Conservation (phyloP, 345 rosid genomes). For the Euphorbia peplus region DNA sequence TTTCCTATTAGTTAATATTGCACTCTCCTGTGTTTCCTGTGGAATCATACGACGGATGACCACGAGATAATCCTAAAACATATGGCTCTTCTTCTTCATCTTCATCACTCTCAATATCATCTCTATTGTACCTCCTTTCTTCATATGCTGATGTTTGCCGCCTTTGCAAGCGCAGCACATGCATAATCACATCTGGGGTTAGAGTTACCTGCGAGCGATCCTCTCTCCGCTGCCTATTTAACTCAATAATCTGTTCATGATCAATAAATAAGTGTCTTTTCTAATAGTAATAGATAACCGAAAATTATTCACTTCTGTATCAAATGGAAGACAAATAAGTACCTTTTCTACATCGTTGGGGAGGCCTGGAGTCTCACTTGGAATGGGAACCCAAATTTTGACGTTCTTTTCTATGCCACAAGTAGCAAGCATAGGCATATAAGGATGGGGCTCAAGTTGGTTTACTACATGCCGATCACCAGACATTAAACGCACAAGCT, state of each 20-base stretch:
- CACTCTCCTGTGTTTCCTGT: slow-evolving; percentile 25
- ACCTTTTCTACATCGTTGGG: slow-evolving; percentile 50
- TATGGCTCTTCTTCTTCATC: slow-evolving; percentile 32
- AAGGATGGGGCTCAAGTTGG: slow-evolving; percentile 56
- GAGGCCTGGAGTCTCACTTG: slow-evolving; percentile 31
- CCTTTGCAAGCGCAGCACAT: slow-evolving; percentile 57
- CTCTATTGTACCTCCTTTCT: slow-evolving; percentile 47
- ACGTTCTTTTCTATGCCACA: slow-evolving; percentile 57
- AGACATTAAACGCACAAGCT: slow-evolving; percentile 48
- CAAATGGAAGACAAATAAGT: background rate
- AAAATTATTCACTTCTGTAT: background rate
- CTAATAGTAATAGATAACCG: background rate
- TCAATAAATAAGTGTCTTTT: background rate
- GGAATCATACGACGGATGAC: slow-evolving; percentile 22
- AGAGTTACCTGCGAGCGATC: slow-evolving; percentile 43
- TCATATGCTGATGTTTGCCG: slow-evolving; percentile 45
- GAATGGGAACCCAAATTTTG: slow-evolving; percentile 53
- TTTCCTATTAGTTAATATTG: slow-evolving; percentile 19
- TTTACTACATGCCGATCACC: slow-evolving; percentile 57
- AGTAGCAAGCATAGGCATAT: slow-evolving; percentile 44
- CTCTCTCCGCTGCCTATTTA: slow-evolving; percentile 51
- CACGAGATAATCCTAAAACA: slow-evolving; percentile 25
- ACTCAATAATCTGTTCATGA: slow-evolving; percentile 51
- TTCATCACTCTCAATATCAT: slow-evolving; percentile 42
- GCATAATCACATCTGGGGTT: slow-evolving; percentile 67